Percentiles rank a stretch among this genome's conserved stretches.
phyloP scores from a whole-genome alignment of 1,139 yeast species.

The Magnusiomyces paraingens region DNA sequence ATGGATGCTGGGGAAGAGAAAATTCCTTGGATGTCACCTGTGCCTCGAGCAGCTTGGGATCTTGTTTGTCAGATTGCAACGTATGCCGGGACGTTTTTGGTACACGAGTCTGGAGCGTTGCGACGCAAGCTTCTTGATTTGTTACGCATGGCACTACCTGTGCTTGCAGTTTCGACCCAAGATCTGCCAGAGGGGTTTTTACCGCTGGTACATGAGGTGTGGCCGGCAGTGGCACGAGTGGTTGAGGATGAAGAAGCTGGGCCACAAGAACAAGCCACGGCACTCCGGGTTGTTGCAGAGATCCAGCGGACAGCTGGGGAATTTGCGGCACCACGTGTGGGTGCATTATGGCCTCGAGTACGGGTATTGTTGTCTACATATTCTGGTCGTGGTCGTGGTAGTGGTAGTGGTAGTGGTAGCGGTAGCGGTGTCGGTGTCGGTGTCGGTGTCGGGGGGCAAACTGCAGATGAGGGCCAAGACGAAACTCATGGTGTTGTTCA shows the following conservation, averaged over 20 bases:
- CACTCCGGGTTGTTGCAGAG: not conserved
- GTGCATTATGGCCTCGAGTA: not conserved
- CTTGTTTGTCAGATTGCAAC: conserved; percentile 55
- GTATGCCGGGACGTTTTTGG: conserved; percentile 64
- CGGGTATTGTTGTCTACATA: not conserved
- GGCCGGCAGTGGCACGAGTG: conserved; percentile 47
- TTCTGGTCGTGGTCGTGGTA: not conserved
- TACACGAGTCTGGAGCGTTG: conserved; percentile 53
- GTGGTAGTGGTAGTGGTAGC: not conserved
- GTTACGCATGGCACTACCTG: conserved; percentile 48
- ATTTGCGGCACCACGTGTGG: not conserved
- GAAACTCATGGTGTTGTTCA: too few relatives aligned
- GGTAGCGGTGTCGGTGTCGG: too few relatives aligned
- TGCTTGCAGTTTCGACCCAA: conserved; percentile 28
- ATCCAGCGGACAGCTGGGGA: not conserved
- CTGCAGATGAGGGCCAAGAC: too few relatives aligned
- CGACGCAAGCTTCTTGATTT: conserved; percentile 52
- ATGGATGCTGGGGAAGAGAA: conserved; percentile 27
- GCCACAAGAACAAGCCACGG: not conserved
- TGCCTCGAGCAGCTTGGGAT: conserved; percentile 53
- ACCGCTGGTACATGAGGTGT: conserved; percentile 62
- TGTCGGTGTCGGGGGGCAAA: too few relatives aligned
- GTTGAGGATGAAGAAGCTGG: conserved; percentile 24
- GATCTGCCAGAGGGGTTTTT: conserved; percentile 34
- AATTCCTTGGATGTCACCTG: conserved; percentile 53